Evolutionary conservation across 75 land plant genomes (phyloP).

Genomic region (Adiantum capillusveneris): DNA sequence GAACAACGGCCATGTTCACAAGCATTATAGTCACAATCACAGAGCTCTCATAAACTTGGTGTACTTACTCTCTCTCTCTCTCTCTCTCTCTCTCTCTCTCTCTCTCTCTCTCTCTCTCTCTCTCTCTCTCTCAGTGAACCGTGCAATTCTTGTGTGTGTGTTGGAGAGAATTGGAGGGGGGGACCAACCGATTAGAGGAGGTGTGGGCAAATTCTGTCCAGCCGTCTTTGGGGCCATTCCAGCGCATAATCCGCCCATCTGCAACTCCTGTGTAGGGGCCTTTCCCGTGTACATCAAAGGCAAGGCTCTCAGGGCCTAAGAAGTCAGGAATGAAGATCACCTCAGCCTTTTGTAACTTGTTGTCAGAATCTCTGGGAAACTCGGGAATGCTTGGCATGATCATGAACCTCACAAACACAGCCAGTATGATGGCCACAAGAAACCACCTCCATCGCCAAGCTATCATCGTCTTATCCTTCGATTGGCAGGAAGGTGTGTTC

Average conservation of each 20-base stretch:
- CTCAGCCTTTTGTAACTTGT: constrained; percentile 20
- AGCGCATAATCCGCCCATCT: constrained; percentile 12
- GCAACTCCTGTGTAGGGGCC: constrained; percentile 16
- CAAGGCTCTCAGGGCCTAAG: constrained; percentile 19
- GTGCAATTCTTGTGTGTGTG: background rate
- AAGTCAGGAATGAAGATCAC: constrained; percentile 9
- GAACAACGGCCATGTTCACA: no score
- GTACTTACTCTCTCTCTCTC: no score
- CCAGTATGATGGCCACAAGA: background rate
- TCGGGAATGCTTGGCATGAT: background rate
- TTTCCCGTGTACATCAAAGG: constrained; percentile 11
- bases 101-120: no score
- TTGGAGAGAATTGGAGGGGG: background rate
- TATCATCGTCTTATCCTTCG: background rate
- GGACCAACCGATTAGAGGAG: constrained; percentile 9
- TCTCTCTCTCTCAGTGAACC: no score
- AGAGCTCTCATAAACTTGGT: no score
- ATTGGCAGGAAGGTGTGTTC: no score
- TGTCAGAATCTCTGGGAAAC: constrained; percentile 15
- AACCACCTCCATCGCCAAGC: constrained; percentile 1
- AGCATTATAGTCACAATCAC: no score
- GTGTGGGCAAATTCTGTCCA: constrained; percentile 17
- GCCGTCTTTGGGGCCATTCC: constrained; percentile 9
- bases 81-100: no score
- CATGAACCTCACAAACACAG: background rate